Evolutionary conservation across 2,329 filamentous ascomycete genomes (phyloP), one percentile per base, ranked within the genome.

Genomic region (Didymosphaeria variabile): DNA sequence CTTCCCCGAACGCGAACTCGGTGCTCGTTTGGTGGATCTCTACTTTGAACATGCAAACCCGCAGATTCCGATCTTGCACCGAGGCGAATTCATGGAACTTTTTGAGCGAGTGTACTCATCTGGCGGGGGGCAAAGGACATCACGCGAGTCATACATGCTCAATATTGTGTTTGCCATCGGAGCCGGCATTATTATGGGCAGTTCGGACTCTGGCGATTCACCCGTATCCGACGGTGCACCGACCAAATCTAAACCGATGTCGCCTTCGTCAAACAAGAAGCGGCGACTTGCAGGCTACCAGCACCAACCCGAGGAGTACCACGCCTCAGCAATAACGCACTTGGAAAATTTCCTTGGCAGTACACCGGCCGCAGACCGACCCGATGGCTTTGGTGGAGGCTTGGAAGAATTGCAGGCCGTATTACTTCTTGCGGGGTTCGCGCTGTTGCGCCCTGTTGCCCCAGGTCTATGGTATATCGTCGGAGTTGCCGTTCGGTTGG

Each of bases 141-240:
- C 93, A 5, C 86, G 91, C 57, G 93, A 97, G 78, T 84, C 95
- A n/a, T 98, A 97, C 79, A 88, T 96, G 81, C 84, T 98, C 64
- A 97, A 97, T 78, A 97, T 98, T 79, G 94, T 98, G 26, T 98
- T 97, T 80, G 94, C 94, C 15, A 97, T 98, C 70, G 95, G 95
- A 7, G 91, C 92, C 19, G 94, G 93, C 19, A 97, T 97, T 69
- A 97, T 97, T 66, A 88, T 97, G 68, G 91, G 81, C 58, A 79
- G 78, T 51, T 78, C 79, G 8, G 78, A 80, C 50, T 68, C 75
- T 42, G 67, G 68, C 54, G 74, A 69, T 44, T 72, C 73, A n/a
- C 73, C 74, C 32, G 59, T 66, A 9, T 72, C 72, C n/a, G 73
- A 77, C 46, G 59, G 59, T 31, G 64, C 67, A n/a, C 68, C 76